These are phyloP conservation scores for Cladorrhinum samala DNA, from an alignment of 495 filamentous ascomycete species.

Conservation along the genomic window DNA sequence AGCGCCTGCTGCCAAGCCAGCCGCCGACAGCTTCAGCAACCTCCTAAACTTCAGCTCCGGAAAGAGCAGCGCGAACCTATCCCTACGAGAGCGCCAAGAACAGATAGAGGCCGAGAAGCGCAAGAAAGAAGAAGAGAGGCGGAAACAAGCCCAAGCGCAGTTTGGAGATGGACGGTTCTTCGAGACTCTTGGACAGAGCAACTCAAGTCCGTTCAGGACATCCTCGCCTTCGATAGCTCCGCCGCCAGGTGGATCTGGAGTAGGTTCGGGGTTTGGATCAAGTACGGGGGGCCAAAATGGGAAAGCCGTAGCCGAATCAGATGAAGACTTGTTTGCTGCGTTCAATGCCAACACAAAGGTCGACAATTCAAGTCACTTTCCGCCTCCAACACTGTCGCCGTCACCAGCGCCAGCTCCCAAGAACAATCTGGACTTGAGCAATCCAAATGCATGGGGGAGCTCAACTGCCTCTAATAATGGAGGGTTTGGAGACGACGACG, in stretches of 20 bases:
- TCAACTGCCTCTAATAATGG: slow-evolving; percentile 15
- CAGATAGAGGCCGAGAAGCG: slow-evolving; percentile 69
- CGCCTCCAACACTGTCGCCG: slow-evolving; percentile 39
- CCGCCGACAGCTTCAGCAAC: slow-evolving; percentile 82
- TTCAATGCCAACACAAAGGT: slow-evolving; percentile 55
- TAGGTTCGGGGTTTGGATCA: not conserved
- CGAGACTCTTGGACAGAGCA: slow-evolving; percentile 52
- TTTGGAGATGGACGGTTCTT: slow-evolving; percentile 70
- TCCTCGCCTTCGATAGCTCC: slow-evolving; percentile 31
- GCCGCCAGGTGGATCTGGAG: slow-evolving; percentile 13
- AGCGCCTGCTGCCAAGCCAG: slow-evolving; percentile 46
- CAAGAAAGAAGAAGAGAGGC: slow-evolving; percentile 66
- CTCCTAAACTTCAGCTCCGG: slow-evolving; percentile 69
- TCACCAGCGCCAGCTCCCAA: slow-evolving; percentile 15
- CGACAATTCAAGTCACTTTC: slow-evolving; percentile 54
- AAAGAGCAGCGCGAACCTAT: slow-evolving; percentile 64
- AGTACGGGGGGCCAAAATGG: slow-evolving; percentile 18
- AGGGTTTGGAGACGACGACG: slow-evolving; percentile 40
- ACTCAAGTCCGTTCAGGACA: slow-evolving; percentile 25
- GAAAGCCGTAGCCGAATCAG: slow-evolving; percentile 30
- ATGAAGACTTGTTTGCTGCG: slow-evolving; percentile 57
- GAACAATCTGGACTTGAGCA: slow-evolving; percentile 25
- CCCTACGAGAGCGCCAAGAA: slow-evolving; percentile 79
- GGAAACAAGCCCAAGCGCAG: slow-evolving; percentile 61
- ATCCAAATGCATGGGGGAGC: slow-evolving; percentile 34